Base-by-base conservation (phyloP, 495 filamentous ascomycete species). In the Neurospora terricola region DNA sequence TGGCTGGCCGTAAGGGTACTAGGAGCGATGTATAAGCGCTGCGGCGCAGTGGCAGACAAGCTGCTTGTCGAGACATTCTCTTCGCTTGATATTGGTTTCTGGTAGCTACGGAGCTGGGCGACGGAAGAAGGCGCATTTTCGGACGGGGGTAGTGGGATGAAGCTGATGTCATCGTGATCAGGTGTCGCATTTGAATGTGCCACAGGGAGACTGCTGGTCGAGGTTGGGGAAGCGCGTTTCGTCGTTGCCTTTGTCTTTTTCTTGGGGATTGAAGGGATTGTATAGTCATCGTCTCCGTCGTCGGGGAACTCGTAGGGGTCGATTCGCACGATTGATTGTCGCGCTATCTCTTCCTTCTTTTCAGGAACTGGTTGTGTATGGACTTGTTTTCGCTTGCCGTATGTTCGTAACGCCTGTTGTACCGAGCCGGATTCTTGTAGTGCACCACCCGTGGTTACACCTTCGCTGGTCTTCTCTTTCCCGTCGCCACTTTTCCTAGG, bases 1-100 rank as follows among this genome's bases (percentile, higher is more conserved):
- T 81, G 79, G 34, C 79, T 81, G 4, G 78, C 71, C 3, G 78
- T 80, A n/a, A 81, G 70, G 12, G 74, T 68, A 39, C 79, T 80
- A 1, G 76, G 77, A 16, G 73, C 45, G 37, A 81, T 42, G 62
- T 78, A 81, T 34, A 81, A 18, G 14, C 54, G 59, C 7, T 66
- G 71, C 0, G 70, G 2, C 11, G 48, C 71, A 1, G 76, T 74
- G n/a, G 75, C 73, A 3, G 75, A 62, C 34, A 76, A 23, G 69
- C 39, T 71, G n/a, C 54, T 18, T 34, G 54, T 34, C 54, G 54
- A 34, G 27, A 9, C 12, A 18, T 18, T 66, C 14, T 66, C 54
- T 66, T 66, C 54, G 14, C 54, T 66, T 16, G 54, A 66, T 66
- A 34, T 66, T 16, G 54, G 54, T 66, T 66, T 66, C 27, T 66